Evolutionary conservation across 371 early-diverging fungal species (phyloP).

Genomic region (Lichtheimia ornata): DNA sequence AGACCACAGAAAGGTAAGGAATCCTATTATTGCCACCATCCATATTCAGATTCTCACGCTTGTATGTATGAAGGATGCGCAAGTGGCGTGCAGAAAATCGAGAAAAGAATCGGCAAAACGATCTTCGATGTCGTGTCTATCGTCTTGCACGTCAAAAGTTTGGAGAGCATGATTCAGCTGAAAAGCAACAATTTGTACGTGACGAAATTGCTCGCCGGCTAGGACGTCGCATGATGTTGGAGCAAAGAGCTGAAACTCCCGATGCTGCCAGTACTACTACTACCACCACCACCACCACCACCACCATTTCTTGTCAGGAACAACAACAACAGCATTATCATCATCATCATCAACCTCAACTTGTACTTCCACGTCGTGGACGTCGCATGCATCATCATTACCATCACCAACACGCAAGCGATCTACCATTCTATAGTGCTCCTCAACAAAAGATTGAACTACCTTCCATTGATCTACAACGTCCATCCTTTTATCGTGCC

Average conservation of each 20-base stretch:
- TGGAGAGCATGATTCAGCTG: conserved; percentile 56
- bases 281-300: no score
- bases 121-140: conserved; percentile 70
- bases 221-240: conserved; percentile 24
- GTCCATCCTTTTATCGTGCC: conserved; percentile 29
- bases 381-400: conserved; percentile 4
- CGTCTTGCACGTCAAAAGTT: conserved; percentile 63
- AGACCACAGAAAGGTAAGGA: conserved; percentile 46
- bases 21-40: neutral
- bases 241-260: conserved; percentile 8
- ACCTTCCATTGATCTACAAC: conserved; percentile 27
- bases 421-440: conserved; percentile 43
- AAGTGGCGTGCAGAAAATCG: conserved; percentile 60
- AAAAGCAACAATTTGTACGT: conserved; percentile 60
- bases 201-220: conserved; percentile 54
- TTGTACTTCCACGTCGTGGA: conserved; percentile 11
- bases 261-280: no score
- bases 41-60: neutral
- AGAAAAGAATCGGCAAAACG: conserved; percentile 64
- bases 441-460: conserved; percentile 49
- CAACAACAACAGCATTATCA: no score
- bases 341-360: neutral
- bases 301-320: neutral
- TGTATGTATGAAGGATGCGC: conserved; percentile 40
- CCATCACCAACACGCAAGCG: conserved; percentile 20